A percentile compares a stretch with the other conserved stretches of the same genome.
These are phyloP conservation scores for Sicyos edulis DNA, from an alignment of 306 rosid genomes.

Conservation along the genomic window DNA sequence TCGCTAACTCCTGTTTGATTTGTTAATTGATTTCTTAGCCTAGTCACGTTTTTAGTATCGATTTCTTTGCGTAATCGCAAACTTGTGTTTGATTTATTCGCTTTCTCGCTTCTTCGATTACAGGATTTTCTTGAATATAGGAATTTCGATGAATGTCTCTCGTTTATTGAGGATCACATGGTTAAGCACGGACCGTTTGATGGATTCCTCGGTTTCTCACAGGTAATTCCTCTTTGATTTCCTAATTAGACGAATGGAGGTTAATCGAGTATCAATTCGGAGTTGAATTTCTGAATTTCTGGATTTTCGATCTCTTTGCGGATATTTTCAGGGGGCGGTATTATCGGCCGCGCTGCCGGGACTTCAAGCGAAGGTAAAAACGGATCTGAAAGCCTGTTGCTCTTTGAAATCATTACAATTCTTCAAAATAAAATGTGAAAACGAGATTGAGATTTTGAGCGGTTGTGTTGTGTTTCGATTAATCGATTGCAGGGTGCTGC, in stretches of 20 bases:
- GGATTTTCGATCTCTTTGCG: neutral
- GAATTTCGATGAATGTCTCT: slow-evolving; percentile 64
- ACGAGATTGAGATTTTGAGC: neutral
- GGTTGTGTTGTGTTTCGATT: neutral
- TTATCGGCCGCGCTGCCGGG: slow-evolving; percentile 67
- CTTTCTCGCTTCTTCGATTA: slow-evolving; percentile 23
- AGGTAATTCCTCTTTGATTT: slow-evolving; percentile 31
- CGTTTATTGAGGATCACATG: slow-evolving; percentile 69
- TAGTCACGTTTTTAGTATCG: neutral
- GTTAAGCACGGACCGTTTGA: slow-evolving; percentile 70
- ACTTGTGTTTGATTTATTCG: neutral
- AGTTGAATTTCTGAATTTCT: neutral
- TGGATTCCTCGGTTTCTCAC: slow-evolving; percentile 91
- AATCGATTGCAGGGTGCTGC: slow-evolving; percentile 52
- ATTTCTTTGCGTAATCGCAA: too few relatives aligned
- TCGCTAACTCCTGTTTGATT: too few relatives aligned
- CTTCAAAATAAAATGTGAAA: neutral
- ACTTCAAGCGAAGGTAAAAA: slow-evolving; percentile 61
- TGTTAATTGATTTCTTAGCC: too few relatives aligned
- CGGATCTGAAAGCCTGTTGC: neutral
- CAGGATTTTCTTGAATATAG: slow-evolving; percentile 22
- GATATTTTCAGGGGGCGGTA: slow-evolving; percentile 60
- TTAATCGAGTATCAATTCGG: neutral
- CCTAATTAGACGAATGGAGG: neutral
- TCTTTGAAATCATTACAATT: neutral